Evolutionary conservation across 73 alveolate genomes (phyloP).

Genomic region (Paramecium bursaria): DNA sequence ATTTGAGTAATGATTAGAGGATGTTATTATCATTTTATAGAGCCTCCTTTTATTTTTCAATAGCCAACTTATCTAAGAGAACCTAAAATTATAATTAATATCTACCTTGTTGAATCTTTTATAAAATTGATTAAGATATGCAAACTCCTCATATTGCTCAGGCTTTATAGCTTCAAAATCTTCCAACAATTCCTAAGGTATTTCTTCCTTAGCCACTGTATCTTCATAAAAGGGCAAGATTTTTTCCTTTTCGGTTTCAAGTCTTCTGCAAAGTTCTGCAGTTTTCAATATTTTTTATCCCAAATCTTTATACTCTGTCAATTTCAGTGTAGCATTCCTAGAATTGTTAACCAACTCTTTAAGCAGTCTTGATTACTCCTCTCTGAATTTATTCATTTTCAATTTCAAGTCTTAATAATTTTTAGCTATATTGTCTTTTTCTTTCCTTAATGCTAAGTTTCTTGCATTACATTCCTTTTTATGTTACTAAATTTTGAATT

Average conservation of each 20-base stretch:
- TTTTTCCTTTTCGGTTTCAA: conserved; percentile 97
- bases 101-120: conserved; percentile 92
- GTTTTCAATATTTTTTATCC: conserved; percentile 95
- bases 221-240: conserved; percentile 95
- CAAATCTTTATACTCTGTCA: conserved; percentile 89
- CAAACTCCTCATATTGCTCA: conserved; percentile 91
- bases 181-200: conserved; percentile 83
- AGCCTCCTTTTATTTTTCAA: conserved; percentile 94
- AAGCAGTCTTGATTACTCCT: conserved; percentile 93
- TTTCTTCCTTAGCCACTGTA: conserved; percentile 86
- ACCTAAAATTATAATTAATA: conserved; percentile 69
- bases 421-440: conserved; percentile 89
- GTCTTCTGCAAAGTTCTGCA: conserved; percentile 97
- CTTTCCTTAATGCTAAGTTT: conserved; percentile 89
- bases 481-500: conserved; percentile 89
- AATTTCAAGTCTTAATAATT: conserved; percentile 93
- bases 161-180: conserved; percentile 91
- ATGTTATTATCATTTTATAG: conserved; percentile 94
- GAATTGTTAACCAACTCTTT: conserved; percentile 91
- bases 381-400: conserved; percentile 95
- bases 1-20: conserved; percentile 92
- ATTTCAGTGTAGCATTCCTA: conserved; percentile 91
- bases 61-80: conserved; percentile 94
- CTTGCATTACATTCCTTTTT: conserved; percentile 96
- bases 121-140: conserved; percentile 92